Evolutionary conservation across 2,329 filamentous ascomycete genomes (phyloP), one percentile per base, ranked within the genome.

Genomic region (Aspergillus ruber): DNA sequence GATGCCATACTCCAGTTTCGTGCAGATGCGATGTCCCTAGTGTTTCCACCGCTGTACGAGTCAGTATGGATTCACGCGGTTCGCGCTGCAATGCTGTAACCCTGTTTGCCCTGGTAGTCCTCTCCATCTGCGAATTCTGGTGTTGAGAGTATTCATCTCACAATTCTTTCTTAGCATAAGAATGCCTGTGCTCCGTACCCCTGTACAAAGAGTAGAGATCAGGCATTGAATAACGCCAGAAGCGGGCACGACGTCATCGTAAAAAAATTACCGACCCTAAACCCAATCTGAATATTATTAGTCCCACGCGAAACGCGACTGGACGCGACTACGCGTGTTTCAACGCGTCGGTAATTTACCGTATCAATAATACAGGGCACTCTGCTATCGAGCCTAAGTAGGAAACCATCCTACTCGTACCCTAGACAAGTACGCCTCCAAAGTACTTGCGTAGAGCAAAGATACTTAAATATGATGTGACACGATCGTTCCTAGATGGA

Each of bases 1-100:
- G 49, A 49, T 45, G 39, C 47, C 47, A 33, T 50, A 49, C 47
- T 50, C 53, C 54, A 51, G 50, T 49, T 51, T 50, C 49, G 41
- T 51, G 52, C 53, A 58, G 50, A 47, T 52, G 47, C 44, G 48
- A 32, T 36, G 50, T 48, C 53, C 13, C 33, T 35, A 35, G 33
- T 29, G 10, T 29, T 29, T 29, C 25, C 25, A 29, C 25, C 25
- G 25, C 25, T 29, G 25, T 29, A 29, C 25, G 25, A 29, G 25
- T 29, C 25, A 29, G 25, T 29, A 29, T 12, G 25, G 25, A 29
- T 29, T 12, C 25, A 35, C 33, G n/a, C 33, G 33, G 15, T 35
- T n/a, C 33, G 33, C 33, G 33, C 6, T 35, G 33, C 33, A 17
- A 35, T 35, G n/a, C 33, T 12, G 3, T 29, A 5, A 10, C 10